Percentiles rank a stretch among this genome's conserved stretches.
These are phyloP conservation scores for Babjeviella inositovora DNA, from an alignment of 805 yeast genomes.

Conservation along the genomic window DNA sequence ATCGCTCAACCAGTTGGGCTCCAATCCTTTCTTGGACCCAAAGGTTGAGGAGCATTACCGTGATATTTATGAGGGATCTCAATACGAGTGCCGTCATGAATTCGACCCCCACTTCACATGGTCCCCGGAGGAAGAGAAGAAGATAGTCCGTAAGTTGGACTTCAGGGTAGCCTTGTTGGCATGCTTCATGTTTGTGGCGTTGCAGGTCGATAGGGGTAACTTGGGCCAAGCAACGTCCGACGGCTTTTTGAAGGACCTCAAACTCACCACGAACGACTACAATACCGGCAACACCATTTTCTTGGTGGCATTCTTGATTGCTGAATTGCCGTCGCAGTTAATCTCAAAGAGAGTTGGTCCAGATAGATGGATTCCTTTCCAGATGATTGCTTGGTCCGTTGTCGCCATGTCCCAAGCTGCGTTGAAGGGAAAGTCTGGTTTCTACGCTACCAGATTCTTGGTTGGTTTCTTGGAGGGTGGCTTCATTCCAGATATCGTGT, in stretches of 20 bases:
- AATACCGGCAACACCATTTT: conserved; percentile 44
- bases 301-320: conserved; percentile 29
- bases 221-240: conserved; percentile 43
- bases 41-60: conserved; percentile 25
- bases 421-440: conserved; percentile 21
- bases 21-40: conserved; percentile 28
- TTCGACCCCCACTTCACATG: conserved; percentile 46
- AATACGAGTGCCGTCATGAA: conserved; percentile 36
- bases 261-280: conserved; percentile 37
- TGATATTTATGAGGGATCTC: conserved; percentile 23
- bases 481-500: conserved; percentile 45
- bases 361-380: conserved; percentile 45
- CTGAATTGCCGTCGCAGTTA: conserved; percentile 54
- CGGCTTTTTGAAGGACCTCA: conserved; percentile 31
- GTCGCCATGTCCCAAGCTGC: conserved; percentile 36
- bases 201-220: conserved; percentile 45
- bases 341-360: conserved; percentile 50
- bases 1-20: too few relatives aligned
- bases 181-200: conserved; percentile 38
- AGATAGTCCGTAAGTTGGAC: conserved; percentile 33
- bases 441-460: conserved; percentile 29
- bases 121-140: conserved; percentile 33
- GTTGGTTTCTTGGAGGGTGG: conserved; percentile 55
- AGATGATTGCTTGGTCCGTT: conserved; percentile 37
- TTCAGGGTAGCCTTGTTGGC: conserved; percentile 40